phyloP scores from a whole-genome alignment of 2,329 filamentous ascomycete species.

The Aspergillus pseudoglaucus region DNA sequence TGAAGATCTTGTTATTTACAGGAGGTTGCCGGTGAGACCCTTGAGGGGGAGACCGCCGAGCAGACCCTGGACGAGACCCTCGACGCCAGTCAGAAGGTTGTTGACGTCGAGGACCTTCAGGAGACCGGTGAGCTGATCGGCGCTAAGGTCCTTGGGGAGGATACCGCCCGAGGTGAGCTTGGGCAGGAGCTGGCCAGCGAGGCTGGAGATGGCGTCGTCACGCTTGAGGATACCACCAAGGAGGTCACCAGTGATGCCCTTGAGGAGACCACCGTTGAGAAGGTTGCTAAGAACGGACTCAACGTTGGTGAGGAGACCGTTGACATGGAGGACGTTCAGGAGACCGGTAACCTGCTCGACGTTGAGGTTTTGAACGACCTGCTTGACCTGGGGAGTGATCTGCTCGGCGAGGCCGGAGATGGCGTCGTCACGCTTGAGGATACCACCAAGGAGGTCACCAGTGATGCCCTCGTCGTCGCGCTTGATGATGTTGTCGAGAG shows the following conservation, averaged over 20 bases:
- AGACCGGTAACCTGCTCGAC: constrained; percentile 1
- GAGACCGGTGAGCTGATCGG: background rate
- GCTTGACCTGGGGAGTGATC: background rate
- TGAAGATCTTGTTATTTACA: background rate
- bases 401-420: background rate
- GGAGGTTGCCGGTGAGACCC: constrained; percentile 3
- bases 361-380: background rate
- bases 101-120: background rate
- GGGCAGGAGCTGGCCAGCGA: constrained; percentile 6
- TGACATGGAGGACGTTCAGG: constrained; percentile 1
- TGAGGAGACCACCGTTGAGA: background rate
- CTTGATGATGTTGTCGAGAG: too few relatives aligned
- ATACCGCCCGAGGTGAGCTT: background rate
- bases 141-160: background rate
- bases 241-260: constrained; percentile 13
- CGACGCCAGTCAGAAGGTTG: constrained; percentile 8
- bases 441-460: constrained; percentile 9
- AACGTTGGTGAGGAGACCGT: constrained; percentile 6
- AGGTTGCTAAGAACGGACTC: constrained; percentile 6
- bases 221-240: background rate
- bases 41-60: background rate
- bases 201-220: constrained; percentile 10
- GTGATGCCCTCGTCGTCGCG: constrained; percentile 7
- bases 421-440: constrained; percentile 2
- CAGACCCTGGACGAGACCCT: constrained; percentile 4